phyloP scores from a whole-genome alignment of 1,284 basidiomycete species.

The Paramarasmius palmivorus region DNA sequence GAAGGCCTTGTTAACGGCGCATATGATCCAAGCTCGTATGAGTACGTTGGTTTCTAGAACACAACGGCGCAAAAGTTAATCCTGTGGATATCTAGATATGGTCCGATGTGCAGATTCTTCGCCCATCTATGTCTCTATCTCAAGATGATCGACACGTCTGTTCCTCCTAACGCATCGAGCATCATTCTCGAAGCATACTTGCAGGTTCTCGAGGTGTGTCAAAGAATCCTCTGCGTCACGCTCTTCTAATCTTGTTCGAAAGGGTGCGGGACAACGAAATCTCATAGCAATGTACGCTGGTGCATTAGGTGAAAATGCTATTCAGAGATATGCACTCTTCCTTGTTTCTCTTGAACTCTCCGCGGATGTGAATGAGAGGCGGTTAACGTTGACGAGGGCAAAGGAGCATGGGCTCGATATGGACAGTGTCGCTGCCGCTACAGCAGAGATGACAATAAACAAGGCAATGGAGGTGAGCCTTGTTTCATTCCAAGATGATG shows the following conservation, averaged over 20 bases:
- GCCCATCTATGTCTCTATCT: conserved; percentile 93
- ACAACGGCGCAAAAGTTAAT: conserved; percentile 2
- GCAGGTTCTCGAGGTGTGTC: conserved; percentile 76
- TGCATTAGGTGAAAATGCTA: conserved; percentile 88
- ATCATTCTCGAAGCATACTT: conserved; percentile 89
- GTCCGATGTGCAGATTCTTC: conserved; percentile 84
- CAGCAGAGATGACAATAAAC: conserved; percentile 81
- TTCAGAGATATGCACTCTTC: conserved; percentile 92
- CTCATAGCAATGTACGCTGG: conserved; percentile 95
- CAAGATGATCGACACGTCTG: conserved; percentile 74
- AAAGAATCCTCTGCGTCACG: background rate
- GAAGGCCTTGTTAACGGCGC: conserved; percentile 52
- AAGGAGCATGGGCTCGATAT: conserved; percentile 85
- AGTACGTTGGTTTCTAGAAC: conserved; percentile 48
- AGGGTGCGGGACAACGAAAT: conserved; percentile 79
- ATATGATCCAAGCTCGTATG: conserved; percentile 50
- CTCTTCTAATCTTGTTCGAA: background rate
- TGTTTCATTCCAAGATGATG: background rate
- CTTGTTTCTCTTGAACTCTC: conserved; percentile 80
- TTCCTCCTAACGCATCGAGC: conserved; percentile 77
- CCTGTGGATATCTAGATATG: conserved; percentile 61
- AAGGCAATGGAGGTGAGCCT: conserved; percentile 64
- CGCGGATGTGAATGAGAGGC: conserved; percentile 67
- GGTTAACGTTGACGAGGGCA: conserved; percentile 76
- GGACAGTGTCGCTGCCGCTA: conserved; percentile 76